Percentiles rank a stretch among this genome's conserved stretches.
Evolutionary conservation across 805 yeast genomes (phyloP).

Genomic region (Metschnikowia aberdeeniae): DNA sequence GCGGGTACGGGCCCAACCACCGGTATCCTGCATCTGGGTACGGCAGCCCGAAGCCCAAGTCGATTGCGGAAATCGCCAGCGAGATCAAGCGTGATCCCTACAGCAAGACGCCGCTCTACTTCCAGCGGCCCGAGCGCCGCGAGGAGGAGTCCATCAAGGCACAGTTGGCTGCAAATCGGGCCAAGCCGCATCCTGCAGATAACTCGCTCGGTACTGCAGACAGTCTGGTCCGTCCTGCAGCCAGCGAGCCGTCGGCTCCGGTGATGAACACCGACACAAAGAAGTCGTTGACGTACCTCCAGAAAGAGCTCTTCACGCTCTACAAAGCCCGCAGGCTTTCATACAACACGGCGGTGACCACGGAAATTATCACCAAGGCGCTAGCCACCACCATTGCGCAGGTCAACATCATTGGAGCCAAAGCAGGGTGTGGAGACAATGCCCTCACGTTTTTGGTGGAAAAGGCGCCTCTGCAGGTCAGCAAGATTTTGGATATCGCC

Average conservation of each 20-base stretch:
- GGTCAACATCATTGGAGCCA: constrained; percentile 82
- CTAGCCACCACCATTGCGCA: constrained; percentile 91
- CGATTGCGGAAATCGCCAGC: constrained; percentile 42
- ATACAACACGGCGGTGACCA: constrained; percentile 75
- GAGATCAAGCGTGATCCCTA: constrained; percentile 32
- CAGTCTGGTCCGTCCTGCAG: constrained; percentile 7
- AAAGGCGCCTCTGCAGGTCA: constrained; percentile 75
- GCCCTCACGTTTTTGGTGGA: constrained; percentile 76
- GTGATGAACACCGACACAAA: constrained; percentile 55
- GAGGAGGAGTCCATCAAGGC: constrained; percentile 34
- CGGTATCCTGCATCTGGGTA: background rate
- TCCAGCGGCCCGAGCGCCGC: constrained; percentile 16
- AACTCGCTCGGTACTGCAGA: constrained; percentile 3
- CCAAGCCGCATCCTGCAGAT: constrained; percentile 17
- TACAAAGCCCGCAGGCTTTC: constrained; percentile 70
- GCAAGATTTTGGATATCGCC: constrained; percentile 74
- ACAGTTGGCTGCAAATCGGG: constrained; percentile 45
- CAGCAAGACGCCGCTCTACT: constrained; percentile 28
- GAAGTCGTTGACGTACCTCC: constrained; percentile 75
- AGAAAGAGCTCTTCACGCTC: constrained; percentile 77
- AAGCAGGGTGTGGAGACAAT: constrained; percentile 74
- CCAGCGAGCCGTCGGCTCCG: constrained; percentile 8
- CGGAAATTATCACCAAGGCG: constrained; percentile 83
- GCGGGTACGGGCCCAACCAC: background rate
- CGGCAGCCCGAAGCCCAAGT: constrained; percentile 24